A percentile compares a stretch with the other conserved stretches of the same genome.
phyloP scores from a whole-genome alignment of 2,329 filamentous ascomycete genomes.

The Cercospora sp. region DNA sequence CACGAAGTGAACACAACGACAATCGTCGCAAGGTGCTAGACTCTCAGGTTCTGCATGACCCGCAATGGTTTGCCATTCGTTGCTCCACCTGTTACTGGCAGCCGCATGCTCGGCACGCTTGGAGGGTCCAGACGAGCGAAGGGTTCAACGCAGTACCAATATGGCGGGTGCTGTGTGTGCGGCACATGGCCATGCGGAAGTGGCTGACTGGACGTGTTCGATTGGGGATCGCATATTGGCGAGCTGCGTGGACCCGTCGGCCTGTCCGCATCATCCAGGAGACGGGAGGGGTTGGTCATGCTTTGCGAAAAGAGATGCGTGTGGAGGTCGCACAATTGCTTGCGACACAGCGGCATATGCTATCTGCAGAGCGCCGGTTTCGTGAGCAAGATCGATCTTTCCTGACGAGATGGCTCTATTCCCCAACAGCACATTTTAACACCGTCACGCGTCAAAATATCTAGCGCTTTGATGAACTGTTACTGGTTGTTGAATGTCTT shows the following conservation, averaged over 20 bases:
- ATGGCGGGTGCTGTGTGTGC: not conserved
- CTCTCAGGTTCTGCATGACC: conserved; percentile 1
- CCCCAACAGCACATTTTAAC: not conserved
- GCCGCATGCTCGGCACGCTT: not conserved
- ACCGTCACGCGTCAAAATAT: not conserved
- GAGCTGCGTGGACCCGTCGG: not conserved
- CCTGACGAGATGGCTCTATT: not conserved
- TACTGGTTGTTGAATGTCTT: not conserved
- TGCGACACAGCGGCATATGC: not conserved
- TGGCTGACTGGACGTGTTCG: not conserved
- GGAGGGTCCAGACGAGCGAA: not conserved
- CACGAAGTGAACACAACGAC: conserved; percentile 5
- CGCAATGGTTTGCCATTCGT: not conserved
- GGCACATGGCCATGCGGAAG: not conserved
- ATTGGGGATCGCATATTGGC: not conserved
- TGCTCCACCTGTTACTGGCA: not conserved
- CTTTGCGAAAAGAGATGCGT: not conserved
- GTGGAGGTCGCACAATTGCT: not conserved
- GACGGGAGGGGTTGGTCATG: not conserved
- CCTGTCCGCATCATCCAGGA: not conserved
- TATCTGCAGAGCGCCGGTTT: not conserved
- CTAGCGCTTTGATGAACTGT: not conserved
- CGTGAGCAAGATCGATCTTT: not conserved
- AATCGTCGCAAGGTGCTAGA: not conserved
- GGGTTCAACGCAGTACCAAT: not conserved